Conservation (phyloP, 2,329 filamentous ascomycete species). For the Ceratocystis ficicola region DNA sequence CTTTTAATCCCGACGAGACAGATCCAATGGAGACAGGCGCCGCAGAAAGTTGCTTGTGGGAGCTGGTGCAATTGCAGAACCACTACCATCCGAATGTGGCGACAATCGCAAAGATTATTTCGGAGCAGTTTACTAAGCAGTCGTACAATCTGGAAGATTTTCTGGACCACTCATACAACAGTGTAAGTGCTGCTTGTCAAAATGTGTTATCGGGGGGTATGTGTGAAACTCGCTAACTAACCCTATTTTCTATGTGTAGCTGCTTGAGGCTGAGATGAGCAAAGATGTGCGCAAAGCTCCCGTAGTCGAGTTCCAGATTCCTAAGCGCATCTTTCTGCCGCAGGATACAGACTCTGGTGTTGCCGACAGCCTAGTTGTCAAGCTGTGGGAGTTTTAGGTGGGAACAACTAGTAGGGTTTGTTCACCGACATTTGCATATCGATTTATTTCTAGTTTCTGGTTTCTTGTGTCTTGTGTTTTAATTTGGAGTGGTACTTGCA, state of each 20-base stretch:
- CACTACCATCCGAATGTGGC: constrained; percentile 98
- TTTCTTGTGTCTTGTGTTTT: background rate
- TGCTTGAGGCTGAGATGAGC: constrained; percentile 71
- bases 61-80: constrained; percentile 76
- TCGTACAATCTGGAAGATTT: constrained; percentile 96
- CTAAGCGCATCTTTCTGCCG: constrained; percentile 62
- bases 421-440: constrained; percentile 7
- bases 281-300: constrained; percentile 78
- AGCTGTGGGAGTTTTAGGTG: constrained; percentile 47
- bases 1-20: constrained; percentile 60
- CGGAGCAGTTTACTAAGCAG: constrained; percentile 94
- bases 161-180: constrained; percentile 81
- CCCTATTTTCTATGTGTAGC: constrained; percentile 34
- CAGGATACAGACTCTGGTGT: constrained; percentile 37
- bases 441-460: background rate
- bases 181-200: constrained; percentile 40
- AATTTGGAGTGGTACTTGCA: background rate
- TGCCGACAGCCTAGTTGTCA: constrained; percentile 45
- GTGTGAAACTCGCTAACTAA: constrained; percentile 4
- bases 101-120: constrained; percentile 82
- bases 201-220: background rate
- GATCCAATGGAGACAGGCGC: constrained; percentile 79
- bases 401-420: background rate
- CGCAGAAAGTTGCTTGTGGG: constrained; percentile 90
- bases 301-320: constrained; percentile 87